Base-by-base conservation (phyloP, 306 rosid species). In the Cicer chorassanicum region DNA sequence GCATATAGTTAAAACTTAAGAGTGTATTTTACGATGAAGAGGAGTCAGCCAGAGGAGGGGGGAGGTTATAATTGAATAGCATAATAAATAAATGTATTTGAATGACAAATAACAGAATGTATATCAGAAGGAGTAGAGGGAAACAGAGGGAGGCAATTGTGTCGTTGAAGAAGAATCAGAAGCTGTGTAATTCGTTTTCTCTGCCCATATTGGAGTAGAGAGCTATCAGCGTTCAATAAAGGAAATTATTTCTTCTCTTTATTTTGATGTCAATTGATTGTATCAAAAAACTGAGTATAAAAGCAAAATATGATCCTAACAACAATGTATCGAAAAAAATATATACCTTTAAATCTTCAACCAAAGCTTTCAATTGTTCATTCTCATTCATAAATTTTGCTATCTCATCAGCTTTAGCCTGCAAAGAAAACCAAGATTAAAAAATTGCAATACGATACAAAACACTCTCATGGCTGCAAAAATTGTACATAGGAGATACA, bases 391-490 rank as follows among this genome's bases (percentile, higher is more conserved):
- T 95, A 83, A 95, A 64, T 83, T 84, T 95, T 18, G 98, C 97
- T 70, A 95, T 95, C 74, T 95, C 99, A 49, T 92, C 98, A 63
- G 99, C 99, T 84, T 95, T 95, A 73, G 93, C 97, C 99, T 95
- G 88, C 72, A 68, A 72, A 76, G 61, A 71, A 43, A 84, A 65
- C 60, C 65, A 16, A 16, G 68, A 69, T 66, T 43, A 66, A 38
- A 19, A 78, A 69, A 56, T 59, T 38, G 66, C 55, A 65, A 64
- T 43, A 43, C 69, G 53, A 73, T 48, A 43, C 49, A n/a, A 10
- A 78, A 57, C 68, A 43, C n/a, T 19, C 67, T 65, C 49, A 34
- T 68, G 68, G 73, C 72, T 40, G 43, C 70, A 56, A 60, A 65
- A 55, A 34, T 10, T 29, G 29, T 53, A 69, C 66, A 77, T 8